Evolutionary conservation across 768 basidiomycete species (phyloP), one percentile per base, ranked within the genome.

Genomic region (Mycena olivaceomarginata): DNA sequence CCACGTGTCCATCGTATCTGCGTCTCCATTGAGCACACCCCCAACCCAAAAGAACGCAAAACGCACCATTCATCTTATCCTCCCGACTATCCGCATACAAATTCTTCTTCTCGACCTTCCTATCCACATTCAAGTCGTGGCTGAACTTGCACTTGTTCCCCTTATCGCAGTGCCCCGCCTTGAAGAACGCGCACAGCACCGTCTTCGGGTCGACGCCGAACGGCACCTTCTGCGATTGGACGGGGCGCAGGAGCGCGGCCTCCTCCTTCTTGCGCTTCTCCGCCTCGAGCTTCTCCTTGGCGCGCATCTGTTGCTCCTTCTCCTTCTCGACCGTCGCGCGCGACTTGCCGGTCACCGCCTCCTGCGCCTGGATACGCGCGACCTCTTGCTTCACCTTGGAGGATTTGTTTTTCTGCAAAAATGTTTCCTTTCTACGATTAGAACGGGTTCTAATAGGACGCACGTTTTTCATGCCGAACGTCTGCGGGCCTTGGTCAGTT

Each of bases 1-100:
- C 98, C 98, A 99, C 77, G 89, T 93, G 81, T 98, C 97, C 98
- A 99, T 99, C 13, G 97, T 97, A 86, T 99, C 98, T 97, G 78
- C 48, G 46, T 56, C 46, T 60, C 18, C 25, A 25, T 25, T 25
- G 25, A 25, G 25, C 25, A 25, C 25, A 25, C 25, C 25, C 25
- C 25, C 25, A 25, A 25, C 25, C 25, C 25, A 25, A 25, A 25
- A 25, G 25, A 25, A 25, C 25, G 25, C 25, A 25, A 25, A 53
- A 81, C 37, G 6, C 31, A 86, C 96, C 96, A 67, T 87, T 85
- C 80, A 91, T 82, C 86, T 97, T 95, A 77, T 97, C 95, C 84
- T 95, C 96, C 77, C 98, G 89, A 69, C 84, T 89, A 84, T 99
- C 98, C 83, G 92, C 94, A 84, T 99, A 99, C 81, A 99, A 82